Percentiles rank a stretch among this genome's conserved stretches.
phyloP scores from a whole-genome alignment of 1,284 basidiomycete species.

The Mycosarcoma maydis region DNA sequence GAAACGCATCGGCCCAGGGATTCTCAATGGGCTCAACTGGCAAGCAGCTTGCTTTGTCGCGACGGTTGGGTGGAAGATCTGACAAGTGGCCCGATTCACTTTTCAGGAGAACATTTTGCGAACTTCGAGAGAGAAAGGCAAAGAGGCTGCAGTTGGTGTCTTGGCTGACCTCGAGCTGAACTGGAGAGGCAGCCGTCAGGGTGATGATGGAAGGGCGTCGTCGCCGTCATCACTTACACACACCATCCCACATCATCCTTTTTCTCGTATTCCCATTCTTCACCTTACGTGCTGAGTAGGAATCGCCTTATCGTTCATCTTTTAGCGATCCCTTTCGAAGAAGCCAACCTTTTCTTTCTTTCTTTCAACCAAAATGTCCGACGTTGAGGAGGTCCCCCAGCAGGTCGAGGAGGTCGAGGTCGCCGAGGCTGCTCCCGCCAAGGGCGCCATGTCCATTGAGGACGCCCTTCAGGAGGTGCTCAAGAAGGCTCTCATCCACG shows the following conservation, averaged over 20 bases:
- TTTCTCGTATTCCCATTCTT: conserved; percentile 41
- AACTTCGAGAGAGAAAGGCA: background rate
- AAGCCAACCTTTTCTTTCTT: conserved; percentile 50
- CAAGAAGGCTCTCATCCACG: conserved; percentile 96
- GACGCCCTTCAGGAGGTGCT: conserved; percentile 94
- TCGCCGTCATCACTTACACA: background rate
- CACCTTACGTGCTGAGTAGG: conserved; percentile 52
- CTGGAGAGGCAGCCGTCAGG: background rate
- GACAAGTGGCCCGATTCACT: background rate
- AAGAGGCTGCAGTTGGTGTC: background rate
- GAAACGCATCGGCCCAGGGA: too few species aligned
- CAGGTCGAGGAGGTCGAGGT: conserved; percentile 73
- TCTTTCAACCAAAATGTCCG: conserved; percentile 59
- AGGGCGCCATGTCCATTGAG: conserved; percentile 92
- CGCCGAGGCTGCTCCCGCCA: conserved; percentile 75
- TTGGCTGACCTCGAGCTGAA: too few species aligned
- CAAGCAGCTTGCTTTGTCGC: too few species aligned
- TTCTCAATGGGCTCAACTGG: too few species aligned
- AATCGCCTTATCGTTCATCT: conserved; percentile 31
- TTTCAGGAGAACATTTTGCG: background rate
- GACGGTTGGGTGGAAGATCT: too few species aligned
- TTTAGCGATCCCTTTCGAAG: conserved; percentile 63
- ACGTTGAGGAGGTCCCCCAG: conserved; percentile 65
- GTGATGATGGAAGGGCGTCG: background rate
- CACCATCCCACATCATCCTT: conserved; percentile 13